Base-by-base conservation (phyloP, 345 rosid genomes). In the Lepidium africanum region DNA sequence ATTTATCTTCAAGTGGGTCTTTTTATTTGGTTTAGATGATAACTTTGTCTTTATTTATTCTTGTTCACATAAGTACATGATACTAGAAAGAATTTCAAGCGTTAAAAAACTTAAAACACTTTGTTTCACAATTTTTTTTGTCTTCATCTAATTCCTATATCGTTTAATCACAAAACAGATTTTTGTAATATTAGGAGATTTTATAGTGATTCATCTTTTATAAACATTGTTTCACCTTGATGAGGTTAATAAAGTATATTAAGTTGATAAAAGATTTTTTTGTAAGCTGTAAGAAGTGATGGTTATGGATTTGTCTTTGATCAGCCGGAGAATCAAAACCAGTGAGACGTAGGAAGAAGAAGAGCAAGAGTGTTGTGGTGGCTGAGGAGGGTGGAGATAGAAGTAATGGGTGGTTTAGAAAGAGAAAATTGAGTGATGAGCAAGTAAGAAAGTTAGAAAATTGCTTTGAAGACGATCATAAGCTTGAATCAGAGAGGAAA, bases 401-500 rank as follows among this genome's bases (percentile, higher is more conserved):
- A 50, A 33, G 45, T 46, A 21, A 38, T 54, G 69, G 73, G 9
- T 61, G 73, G 63, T 60, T 67, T 52, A 89, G 77, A 82, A 91
- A 94, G 75, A 86, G 97, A 77, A 86, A 89, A 71, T 79, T 94
- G 6, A 87, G 74, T 27, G 67, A 60, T 6, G 89, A 83, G 33
- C 99, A 94, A 77, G 84, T 83, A 7, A 67, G 78, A 53, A 59
- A 86, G 42, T 79, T 94, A 5, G 99, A 94, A 77, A 54, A 65
- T 23, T 82, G 73, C 50, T 94, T 91, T 21, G 90, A 81, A 0
- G 70, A 73, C 10, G 99, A 94, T 54, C 92, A 87, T 71, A 94
- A 94, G 72, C 77, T 94, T 17, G 97, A 91, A 61, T 81, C 96
- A 0, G 93, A 86, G 54, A 83, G 93, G 41, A 94, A 94, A 60